Evolutionary conservation across 1,284 basidiomycete genomes (phyloP).

Genomic region (Pyrrhoderma noxium): DNA sequence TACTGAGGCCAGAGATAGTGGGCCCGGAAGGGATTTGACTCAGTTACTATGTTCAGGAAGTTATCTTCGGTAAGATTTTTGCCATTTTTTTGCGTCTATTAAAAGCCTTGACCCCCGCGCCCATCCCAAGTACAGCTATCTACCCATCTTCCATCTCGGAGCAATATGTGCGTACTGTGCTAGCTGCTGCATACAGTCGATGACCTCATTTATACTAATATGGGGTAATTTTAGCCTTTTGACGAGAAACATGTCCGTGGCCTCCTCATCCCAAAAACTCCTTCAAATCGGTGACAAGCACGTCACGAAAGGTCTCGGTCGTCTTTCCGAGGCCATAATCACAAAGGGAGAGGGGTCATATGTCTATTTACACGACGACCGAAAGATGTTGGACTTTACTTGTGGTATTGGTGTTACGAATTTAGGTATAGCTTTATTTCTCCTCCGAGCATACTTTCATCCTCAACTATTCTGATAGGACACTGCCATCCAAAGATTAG

Average conservation of each 20-base stretch:
- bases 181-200: too few relatives aligned
- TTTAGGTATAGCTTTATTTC: slow-evolving; percentile 43
- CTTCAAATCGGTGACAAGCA: slow-evolving; percentile 50
- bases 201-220: too few relatives aligned
- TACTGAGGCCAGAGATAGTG: too few relatives aligned
- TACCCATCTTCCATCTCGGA: too few relatives aligned
- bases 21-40: too few relatives aligned
- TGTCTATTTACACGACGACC: slow-evolving; percentile 65
- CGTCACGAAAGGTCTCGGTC: slow-evolving; percentile 63
- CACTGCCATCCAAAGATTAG: slow-evolving; percentile 86
- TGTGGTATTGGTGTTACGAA: slow-evolving; percentile 81
- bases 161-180: too few relatives aligned
- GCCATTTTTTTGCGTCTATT: too few relatives aligned
- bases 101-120: too few relatives aligned
- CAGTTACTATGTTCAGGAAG: too few relatives aligned
- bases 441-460: slow-evolving; percentile 5
- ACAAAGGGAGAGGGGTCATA: slow-evolving; percentile 73
- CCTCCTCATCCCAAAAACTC: slow-evolving; percentile 19
- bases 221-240: too few relatives aligned
- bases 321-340: slow-evolving; percentile 68
- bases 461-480: slow-evolving; percentile 36
- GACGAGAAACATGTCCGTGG: slow-evolving; percentile 5
- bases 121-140: too few relatives aligned
- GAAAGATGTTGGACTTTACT: slow-evolving; percentile 75
- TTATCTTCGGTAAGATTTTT: too few relatives aligned